Base-by-base conservation (phyloP, 129 eudicot species). In the Scalesia atractyloides region DNA sequence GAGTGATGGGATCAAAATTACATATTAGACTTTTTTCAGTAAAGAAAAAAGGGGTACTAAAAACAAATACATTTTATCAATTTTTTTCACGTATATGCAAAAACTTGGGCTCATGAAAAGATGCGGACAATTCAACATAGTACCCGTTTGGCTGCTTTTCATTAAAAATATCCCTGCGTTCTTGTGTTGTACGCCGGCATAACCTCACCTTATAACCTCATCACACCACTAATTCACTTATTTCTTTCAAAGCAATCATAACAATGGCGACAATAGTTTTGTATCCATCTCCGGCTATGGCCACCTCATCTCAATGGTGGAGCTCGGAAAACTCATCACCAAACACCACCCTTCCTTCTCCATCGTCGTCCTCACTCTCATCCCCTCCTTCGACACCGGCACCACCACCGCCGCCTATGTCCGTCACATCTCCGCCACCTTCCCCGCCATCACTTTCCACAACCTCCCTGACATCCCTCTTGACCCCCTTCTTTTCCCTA, bases 371-470 rank as follows among this genome's bases (percentile, higher is more conserved):
- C 64, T 58, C 36, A 58, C 64, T 5, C 64, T 22, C 6, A 22
- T 58, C 64, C 64, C 64, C 7, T 58, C 64, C 3, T 58, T 58
- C 64, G 22, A 58, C 64, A 58, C 64, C 64, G 64, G 64, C 39
- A 4, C 64, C 64, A 4, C 64, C 64, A 58, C 64, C 4, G 64
- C 64, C 64, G 7, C 37, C 37, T 58, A 58, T 7, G 37, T 58
- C 64, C 64, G 16, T 36, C 9, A 58, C 64, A 58, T 58, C 74
- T 56, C 82, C 46, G 36, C 86, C 73, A 19, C 80, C 57, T 58
- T 50, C 46, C 84, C 94, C 4, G 84, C 94, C 66, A 80, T 87
- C 76, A 66, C 78, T 15, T 87, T 82, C 81, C 83, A 60, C 76
- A 69, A 69, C 44, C 85, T 84, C 10, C 87, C 91, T 39, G 5